Percentiles rank a stretch among this genome's conserved stretches.
Evolutionary conservation across 169 alveolate species (phyloP).

Genomic region (Sarcocystis neurona): DNA sequence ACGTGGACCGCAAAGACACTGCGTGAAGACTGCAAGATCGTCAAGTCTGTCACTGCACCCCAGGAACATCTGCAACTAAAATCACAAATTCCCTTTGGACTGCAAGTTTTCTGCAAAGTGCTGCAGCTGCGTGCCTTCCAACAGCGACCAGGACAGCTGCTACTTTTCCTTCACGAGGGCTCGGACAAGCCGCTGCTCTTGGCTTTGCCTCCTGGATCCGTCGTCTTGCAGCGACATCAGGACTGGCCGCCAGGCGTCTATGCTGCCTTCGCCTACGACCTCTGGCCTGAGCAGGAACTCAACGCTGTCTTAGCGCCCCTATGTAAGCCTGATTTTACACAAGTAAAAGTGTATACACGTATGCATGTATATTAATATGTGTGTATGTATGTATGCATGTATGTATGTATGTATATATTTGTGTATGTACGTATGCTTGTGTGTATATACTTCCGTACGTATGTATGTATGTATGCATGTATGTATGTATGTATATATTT

Average conservation of each 20-base stretch:
- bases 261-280: not conserved
- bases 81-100: not conserved
- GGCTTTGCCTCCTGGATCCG: conserved; percentile 3
- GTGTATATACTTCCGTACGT: no score
- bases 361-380: not conserved
- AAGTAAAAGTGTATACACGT: no score
- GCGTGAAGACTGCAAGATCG: not conserved
- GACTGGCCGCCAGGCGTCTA: not conserved
- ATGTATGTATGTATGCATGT: no score
- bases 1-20: not conserved
- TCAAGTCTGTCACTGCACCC: not conserved
- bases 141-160: not conserved
- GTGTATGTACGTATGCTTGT: no score
- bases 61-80: not conserved
- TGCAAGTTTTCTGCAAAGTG: not conserved
- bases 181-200: not conserved
- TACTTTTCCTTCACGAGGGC: not conserved
- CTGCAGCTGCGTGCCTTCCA: not conserved
- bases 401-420: no score
- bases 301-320: not conserved
- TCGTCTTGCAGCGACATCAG: not conserved
- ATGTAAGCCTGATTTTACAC: not conserved
- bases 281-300: not conserved
- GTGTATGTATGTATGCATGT: no score
- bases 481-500: no score